Evolutionary conservation across 2,329 filamentous ascomycete genomes (phyloP).

Genomic region (Rasamsonia emersonii): DNA sequence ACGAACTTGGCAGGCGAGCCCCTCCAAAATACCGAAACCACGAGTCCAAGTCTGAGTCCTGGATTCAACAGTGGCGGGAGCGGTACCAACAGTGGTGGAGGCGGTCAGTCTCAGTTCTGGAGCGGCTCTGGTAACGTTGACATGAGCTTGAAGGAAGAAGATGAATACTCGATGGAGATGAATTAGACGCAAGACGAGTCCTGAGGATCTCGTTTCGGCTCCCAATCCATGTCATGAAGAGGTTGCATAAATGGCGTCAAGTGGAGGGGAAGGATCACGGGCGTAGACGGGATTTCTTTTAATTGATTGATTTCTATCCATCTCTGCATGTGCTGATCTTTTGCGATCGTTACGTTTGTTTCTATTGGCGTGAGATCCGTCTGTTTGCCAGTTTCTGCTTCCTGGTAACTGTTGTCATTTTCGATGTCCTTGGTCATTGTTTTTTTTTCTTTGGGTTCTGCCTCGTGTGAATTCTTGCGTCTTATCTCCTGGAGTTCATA

Average conservation of each 20-base stretch:
- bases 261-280: slow-evolving; percentile 30
- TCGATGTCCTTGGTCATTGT: too few species aligned
- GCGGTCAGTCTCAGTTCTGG: slow-evolving; percentile 47
- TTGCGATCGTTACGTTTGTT: slow-evolving; percentile 24
- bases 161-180: slow-evolving; percentile 80
- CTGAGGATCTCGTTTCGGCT: slow-evolving; percentile 6
- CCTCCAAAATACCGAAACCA: slow-evolving; percentile 40
- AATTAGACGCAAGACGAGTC: slow-evolving; percentile 19
- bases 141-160: slow-evolving; percentile 84
- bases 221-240: slow-evolving; percentile 10
- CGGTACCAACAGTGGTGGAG: slow-evolving; percentile 43
- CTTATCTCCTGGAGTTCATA: too few species aligned
- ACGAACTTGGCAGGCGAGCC: slow-evolving; percentile 85
- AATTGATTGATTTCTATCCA: slow-evolving; percentile 21
- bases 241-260: slow-evolving; percentile 25
- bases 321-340: too few species aligned
- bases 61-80: slow-evolving; percentile 65
- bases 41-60: slow-evolving; percentile 57
- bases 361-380: slow-evolving; percentile 12
- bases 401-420: too few species aligned
- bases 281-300: slow-evolving; percentile 28
- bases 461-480: too few species aligned
- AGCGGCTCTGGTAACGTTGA: slow-evolving; percentile 44
- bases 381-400: too few species aligned
- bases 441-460: too few species aligned